phyloP scores from a whole-genome alignment of 805 yeast species.

The Spathaspora hagerdaliae region DNA sequence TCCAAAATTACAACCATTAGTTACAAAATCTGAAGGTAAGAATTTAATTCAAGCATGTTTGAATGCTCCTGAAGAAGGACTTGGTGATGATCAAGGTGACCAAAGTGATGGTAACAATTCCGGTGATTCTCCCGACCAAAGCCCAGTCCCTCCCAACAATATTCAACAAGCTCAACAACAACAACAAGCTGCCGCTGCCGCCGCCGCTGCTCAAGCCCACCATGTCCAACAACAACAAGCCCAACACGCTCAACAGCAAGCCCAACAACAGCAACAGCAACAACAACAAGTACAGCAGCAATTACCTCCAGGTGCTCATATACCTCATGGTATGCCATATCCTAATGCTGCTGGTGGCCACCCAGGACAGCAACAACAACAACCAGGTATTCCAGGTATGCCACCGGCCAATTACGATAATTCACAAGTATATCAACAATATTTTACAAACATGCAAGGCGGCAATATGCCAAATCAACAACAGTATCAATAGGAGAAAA shows the following conservation, averaged over 20 bases:
- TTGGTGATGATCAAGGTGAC: slow-evolving; percentile 58
- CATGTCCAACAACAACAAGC: slow-evolving; percentile 24
- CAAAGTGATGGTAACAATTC: slow-evolving; percentile 51
- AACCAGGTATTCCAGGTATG: slow-evolving; percentile 34
- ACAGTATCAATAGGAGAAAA: slow-evolving; percentile 44
- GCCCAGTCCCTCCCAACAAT: slow-evolving; percentile 26
- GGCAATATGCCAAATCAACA: slow-evolving; percentile 47
- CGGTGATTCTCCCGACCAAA: slow-evolving; percentile 37
- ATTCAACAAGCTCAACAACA: slow-evolving; percentile 23
- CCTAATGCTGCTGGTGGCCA: slow-evolving; percentile 31
- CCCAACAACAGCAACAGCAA: too few relatives aligned
- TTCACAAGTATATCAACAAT: slow-evolving; percentile 30
- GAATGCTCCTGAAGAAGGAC: slow-evolving; percentile 89
- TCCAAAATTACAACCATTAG: slow-evolving; percentile 97
- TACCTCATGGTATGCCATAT: slow-evolving; percentile 42
- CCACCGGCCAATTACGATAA: slow-evolving; percentile 50
- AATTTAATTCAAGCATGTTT: slow-evolving; percentile 94
- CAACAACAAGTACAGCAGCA: slow-evolving; percentile 29
- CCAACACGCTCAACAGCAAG: slow-evolving; percentile 20
- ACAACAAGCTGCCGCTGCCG: slow-evolving; percentile 16
- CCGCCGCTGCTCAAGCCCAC: slow-evolving; percentile 12
- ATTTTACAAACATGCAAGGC: slow-evolving; percentile 53
- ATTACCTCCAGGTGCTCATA: slow-evolving; percentile 37
- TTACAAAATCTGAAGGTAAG: slow-evolving; percentile 95
- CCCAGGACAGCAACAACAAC: slow-evolving; percentile 13